Evolutionary conservation across 208 protist genomes (phyloP).

Genomic region (Strigomonas galati): DNA sequence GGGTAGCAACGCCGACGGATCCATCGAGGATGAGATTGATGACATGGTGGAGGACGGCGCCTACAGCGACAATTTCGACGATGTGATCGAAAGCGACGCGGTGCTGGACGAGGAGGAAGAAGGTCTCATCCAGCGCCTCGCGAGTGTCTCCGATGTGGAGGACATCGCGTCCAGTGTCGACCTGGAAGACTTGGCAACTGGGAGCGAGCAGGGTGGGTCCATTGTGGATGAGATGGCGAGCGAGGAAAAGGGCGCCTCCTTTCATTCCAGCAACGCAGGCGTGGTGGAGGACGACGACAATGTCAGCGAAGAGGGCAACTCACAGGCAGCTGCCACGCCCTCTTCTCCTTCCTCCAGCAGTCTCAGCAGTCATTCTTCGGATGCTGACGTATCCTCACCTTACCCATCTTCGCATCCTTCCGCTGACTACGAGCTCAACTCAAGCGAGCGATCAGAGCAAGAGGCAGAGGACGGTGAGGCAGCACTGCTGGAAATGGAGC

Average conservation of each 20-base stretch:
- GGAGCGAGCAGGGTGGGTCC: not conserved
- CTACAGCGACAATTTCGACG: constrained; percentile 23
- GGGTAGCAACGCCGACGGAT: not conserved
- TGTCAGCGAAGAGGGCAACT: not conserved
- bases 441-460: constrained; percentile 8
- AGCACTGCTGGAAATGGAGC: constrained; percentile 37
- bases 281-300: not conserved
- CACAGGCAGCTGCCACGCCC: not conserved
- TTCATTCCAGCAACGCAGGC: not conserved
- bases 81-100: constrained; percentile 2
- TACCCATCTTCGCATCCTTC: constrained; percentile 11
- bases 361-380: constrained; percentile 4
- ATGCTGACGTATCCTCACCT: constrained; percentile 18
- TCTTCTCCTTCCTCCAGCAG: constrained; percentile 2
- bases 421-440: constrained; percentile 1
- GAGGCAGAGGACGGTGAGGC: constrained; percentile 24
- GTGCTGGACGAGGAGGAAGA: constrained; percentile 19
- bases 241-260: not conserved
- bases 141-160: constrained; percentile 9
- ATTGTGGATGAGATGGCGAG: not conserved
- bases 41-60: constrained; percentile 24
- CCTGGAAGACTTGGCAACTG: not conserved
- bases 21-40: constrained; percentile 9
- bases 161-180: constrained; percentile 4
- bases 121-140: constrained; percentile 2